These are phyloP conservation scores for Grosmannia serpens DNA, from an alignment of 2,329 filamentous ascomycete species.

Conservation along the genomic window DNA sequence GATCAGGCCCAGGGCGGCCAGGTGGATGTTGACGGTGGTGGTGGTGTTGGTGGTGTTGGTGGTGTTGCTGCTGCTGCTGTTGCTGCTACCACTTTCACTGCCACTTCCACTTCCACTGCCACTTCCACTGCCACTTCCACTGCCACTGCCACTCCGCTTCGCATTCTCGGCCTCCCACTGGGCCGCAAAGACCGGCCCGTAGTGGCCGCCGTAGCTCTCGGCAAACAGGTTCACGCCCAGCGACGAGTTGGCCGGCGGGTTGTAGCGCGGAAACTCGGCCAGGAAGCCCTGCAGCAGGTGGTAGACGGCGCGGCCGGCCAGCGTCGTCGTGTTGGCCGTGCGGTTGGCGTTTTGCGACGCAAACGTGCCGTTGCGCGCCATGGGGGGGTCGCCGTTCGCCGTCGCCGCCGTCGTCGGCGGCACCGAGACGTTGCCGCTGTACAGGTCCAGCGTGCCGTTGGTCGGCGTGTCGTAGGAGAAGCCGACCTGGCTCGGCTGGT, in stretches of 20 bases:
- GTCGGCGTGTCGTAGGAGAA: slow-evolving; percentile 55
- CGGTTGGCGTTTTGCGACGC: slow-evolving; percentile 35
- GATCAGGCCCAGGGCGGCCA: slow-evolving; percentile 55
- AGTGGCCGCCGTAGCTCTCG: slow-evolving; percentile 61
- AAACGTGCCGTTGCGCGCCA: slow-evolving; percentile 53
- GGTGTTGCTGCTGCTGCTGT: slow-evolving; percentile 15
- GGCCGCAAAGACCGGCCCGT: slow-evolving; percentile 53
- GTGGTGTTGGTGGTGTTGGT: slow-evolving; percentile 37
- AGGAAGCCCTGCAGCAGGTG: slow-evolving; percentile 54
- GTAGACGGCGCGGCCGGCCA: slow-evolving; percentile 50
- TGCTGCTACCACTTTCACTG: background rate
- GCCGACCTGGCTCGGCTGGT: slow-evolving; percentile 59
- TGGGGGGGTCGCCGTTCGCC: slow-evolving; percentile 12
- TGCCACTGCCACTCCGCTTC: slow-evolving; percentile 14
- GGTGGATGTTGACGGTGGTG: slow-evolving; percentile 29
- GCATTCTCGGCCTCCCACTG: slow-evolving; percentile 50
- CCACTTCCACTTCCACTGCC: too few species aligned
- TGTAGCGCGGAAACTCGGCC: slow-evolving; percentile 45
- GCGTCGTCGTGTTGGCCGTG: slow-evolving; percentile 44
- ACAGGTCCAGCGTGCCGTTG: slow-evolving; percentile 46
- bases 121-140: background rate
- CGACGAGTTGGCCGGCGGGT: slow-evolving; percentile 33
- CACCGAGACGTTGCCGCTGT: slow-evolving; percentile 26
- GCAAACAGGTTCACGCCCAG: slow-evolving; percentile 54
- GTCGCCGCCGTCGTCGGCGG: slow-evolving; percentile 15